Conservation (phyloP, 2,329 filamentous ascomycete genomes). For the Paramyrothecium sp. region DNA sequence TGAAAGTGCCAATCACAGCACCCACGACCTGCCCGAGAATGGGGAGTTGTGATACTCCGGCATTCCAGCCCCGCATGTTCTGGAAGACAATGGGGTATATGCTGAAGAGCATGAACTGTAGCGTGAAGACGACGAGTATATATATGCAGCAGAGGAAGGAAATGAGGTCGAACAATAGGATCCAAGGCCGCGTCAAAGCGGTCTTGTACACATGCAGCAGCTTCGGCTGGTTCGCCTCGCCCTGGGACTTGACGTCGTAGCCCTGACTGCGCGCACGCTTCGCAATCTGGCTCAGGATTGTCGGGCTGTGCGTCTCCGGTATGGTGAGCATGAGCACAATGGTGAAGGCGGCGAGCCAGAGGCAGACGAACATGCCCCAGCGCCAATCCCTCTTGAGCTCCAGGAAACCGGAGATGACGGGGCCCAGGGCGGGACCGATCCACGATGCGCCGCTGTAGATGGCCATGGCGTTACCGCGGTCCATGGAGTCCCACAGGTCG, state of each 20-base stretch:
- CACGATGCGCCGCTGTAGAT: slow-evolving; percentile 52
- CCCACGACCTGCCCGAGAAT: slow-evolving; percentile 42
- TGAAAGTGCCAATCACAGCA: slow-evolving; percentile 38
- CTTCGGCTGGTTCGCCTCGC: slow-evolving; percentile 41
- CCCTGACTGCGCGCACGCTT: slow-evolving; percentile 39
- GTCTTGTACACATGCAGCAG: slow-evolving; percentile 43
- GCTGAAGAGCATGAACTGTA: slow-evolving; percentile 49
- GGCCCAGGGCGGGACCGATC: slow-evolving; percentile 51
- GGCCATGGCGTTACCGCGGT: slow-evolving; percentile 53
- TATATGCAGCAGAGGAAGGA: slow-evolving; percentile 42
- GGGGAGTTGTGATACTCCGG: slow-evolving; percentile 42
- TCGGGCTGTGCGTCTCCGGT: slow-evolving; percentile 54
- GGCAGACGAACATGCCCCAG: slow-evolving; percentile 49
- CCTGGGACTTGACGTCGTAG: slow-evolving; percentile 45
- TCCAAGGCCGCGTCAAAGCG: slow-evolving; percentile 43
- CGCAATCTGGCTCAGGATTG: slow-evolving; percentile 53
- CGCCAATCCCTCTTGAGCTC: slow-evolving; percentile 53
- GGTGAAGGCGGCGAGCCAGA: slow-evolving; percentile 39
- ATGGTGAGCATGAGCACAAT: slow-evolving; percentile 52
- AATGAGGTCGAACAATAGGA: slow-evolving; percentile 44
- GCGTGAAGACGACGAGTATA: slow-evolving; percentile 40
- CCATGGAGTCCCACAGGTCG: slow-evolving; percentile 50
- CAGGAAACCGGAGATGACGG: slow-evolving; percentile 55
- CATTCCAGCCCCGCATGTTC: slow-evolving; percentile 42
- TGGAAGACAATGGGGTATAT: slow-evolving; percentile 49